These are phyloP conservation scores for Oidiodendron maius DNA, from an alignment of 495 filamentous ascomycete genomes.

Conservation along the genomic window DNA sequence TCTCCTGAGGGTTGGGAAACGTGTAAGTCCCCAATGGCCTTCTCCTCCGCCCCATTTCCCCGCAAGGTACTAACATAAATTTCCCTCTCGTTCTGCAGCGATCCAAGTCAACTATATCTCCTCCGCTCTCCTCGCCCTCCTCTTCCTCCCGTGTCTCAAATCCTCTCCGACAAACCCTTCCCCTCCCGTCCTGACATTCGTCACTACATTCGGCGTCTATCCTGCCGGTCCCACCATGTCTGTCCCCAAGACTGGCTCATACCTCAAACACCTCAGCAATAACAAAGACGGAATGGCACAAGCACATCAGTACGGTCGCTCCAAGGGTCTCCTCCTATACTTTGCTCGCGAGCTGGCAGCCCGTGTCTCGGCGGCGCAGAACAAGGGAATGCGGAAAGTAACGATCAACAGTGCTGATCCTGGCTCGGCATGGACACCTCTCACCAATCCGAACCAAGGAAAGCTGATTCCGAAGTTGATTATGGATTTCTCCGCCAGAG, in stretches of 20 bases:
- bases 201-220: constrained; percentile 22
- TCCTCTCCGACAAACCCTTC: constrained; percentile 17
- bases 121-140: constrained; percentile 30
- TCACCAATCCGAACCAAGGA: too few relatives aligned
- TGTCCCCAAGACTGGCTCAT: constrained; percentile 22
- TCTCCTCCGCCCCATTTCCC: too few relatives aligned
- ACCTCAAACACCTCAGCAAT: constrained; percentile 21
- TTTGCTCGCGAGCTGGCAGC: constrained; percentile 22
- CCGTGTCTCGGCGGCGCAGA: constrained; percentile 12
- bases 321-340: constrained; percentile 23
- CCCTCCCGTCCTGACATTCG: constrained; percentile 21
- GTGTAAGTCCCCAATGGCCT: too few relatives aligned
- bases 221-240: constrained; percentile 18
- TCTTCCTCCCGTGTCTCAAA: constrained; percentile 33
- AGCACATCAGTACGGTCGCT: constrained; percentile 22
- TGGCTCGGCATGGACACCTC: too few relatives aligned
- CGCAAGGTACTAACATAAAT: too few relatives aligned
- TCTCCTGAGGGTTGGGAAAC: constrained; percentile 24
- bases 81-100: too few relatives aligned
- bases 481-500: constrained; percentile 17
- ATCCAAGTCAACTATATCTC: constrained; percentile 27
- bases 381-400: too few relatives aligned
- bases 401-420: too few relatives aligned
- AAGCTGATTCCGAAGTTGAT: too few relatives aligned
- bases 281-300: constrained; percentile 22